Base-by-base conservation (phyloP, 148 eudicot species). In the Linanthus parryae region DNA sequence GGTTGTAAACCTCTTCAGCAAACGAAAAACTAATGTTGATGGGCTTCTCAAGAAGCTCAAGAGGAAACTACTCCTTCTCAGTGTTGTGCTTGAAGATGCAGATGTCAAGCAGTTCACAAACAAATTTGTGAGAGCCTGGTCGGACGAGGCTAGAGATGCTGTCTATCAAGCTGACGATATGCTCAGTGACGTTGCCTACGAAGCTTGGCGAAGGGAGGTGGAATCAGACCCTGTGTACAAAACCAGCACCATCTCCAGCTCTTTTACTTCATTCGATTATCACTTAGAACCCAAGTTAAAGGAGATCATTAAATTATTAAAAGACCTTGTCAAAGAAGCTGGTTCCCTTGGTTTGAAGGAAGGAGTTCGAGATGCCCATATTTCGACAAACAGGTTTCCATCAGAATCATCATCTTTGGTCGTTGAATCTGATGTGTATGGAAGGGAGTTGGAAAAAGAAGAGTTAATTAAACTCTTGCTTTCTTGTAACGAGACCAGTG, bases 1-100 rank as follows among this genome's bases (percentile, higher is more conserved):
- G 27, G 23, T 20, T 20, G 26, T 44, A 28, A 25, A 21, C 2
- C 19, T 44, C 17, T 44, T 44, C 23, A 44, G 28, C 27, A 44
- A 44, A 9, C 20, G 23, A 19, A 28, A 44, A 13, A n/a, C n/a
- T n/a, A n/a, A n/a, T n/a, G n/a, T n/a, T n/a, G n/a, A n/a, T n/a
- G n/a, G n/a, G n/a, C n/a, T n/a, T n/a, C 23, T 44, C 27, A 28
- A 44, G 48, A 44, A 44, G 27, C 48, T 44, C n/a, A 44, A 48
- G 53, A 45, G 12, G 34, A 26, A 22, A 12, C 37, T 59, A 19
- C 11, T 19, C 14, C 41, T 56, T 46, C 9, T 56, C 16, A 40
- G 34, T 39, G 45, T 17, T 54, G 79, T 73, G 19, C 26, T 46
- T 3, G 52, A 48, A 38, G 57, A 54, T 24, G 69, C 69, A 6